Evolutionary conservation across 495 filamentous ascomycete species (phyloP).

Genomic region (Xylaria cubensis): DNA sequence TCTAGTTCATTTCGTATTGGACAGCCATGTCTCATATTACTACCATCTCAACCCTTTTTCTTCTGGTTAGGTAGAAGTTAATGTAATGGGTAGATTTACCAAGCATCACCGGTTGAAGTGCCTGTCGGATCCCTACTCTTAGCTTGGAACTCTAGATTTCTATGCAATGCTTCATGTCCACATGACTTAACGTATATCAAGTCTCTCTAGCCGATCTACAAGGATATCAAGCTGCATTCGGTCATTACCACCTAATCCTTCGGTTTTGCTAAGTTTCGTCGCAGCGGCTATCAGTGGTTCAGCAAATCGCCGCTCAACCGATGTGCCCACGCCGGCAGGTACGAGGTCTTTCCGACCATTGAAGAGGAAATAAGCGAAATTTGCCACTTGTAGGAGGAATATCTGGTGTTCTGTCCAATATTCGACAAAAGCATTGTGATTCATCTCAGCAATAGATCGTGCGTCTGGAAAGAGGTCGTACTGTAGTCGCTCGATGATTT

Average conservation of each 20-base stretch:
- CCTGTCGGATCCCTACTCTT: neutral
- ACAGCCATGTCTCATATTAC: neutral
- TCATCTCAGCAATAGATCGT: slow-evolving; percentile 37
- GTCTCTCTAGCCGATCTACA: slow-evolving; percentile 42
- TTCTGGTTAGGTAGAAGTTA: neutral
- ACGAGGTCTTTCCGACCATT: slow-evolving; percentile 47
- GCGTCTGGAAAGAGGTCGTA: slow-evolving; percentile 54
- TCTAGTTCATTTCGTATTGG: neutral
- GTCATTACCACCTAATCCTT: slow-evolving; percentile 31
- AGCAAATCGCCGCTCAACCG: slow-evolving; percentile 60
- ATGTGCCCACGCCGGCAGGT: slow-evolving; percentile 49
- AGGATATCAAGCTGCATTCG: slow-evolving; percentile 47
- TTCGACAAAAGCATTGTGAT: slow-evolving; percentile 35
- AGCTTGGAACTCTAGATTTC: neutral
- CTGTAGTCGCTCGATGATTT: slow-evolving; percentile 53
- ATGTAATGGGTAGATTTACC: neutral
- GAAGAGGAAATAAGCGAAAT: slow-evolving; percentile 60
- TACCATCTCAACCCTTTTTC: neutral
- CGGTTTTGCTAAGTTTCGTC: slow-evolving; percentile 50
- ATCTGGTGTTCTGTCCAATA: slow-evolving; percentile 47
- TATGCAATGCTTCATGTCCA: neutral
- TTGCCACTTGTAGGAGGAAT: slow-evolving; percentile 56
- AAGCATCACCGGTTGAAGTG: neutral
- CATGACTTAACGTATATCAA: slow-evolving; percentile 9
- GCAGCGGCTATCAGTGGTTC: slow-evolving; percentile 55